Evolutionary conservation across 768 basidiomycete genomes (phyloP).

Genomic region (Lentinula boryana): DNA sequence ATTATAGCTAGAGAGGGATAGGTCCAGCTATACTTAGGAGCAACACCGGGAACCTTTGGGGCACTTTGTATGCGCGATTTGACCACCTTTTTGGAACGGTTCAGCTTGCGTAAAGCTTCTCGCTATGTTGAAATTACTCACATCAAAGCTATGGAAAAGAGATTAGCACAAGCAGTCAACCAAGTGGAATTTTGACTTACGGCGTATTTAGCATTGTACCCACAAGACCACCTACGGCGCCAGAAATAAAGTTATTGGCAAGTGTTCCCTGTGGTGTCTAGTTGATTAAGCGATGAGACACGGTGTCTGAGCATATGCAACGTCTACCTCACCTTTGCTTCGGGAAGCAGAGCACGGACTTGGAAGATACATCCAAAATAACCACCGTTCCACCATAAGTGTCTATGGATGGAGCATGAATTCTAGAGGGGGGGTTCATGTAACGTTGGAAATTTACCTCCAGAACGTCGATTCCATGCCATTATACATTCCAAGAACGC

Average conservation of each 20-base stretch:
- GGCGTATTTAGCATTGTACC: slow-evolving; percentile 93
- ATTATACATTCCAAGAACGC: slow-evolving; percentile 79
- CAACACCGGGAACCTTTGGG: slow-evolving; percentile 57
- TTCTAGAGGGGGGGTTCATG: not conserved
- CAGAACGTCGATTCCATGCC: slow-evolving; percentile 99
- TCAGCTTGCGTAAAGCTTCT: not conserved
- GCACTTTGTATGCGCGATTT: slow-evolving; percentile 92
- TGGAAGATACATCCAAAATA: slow-evolving; percentile 94
- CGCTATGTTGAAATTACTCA: slow-evolving; percentile 18
- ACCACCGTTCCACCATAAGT: slow-evolving; percentile 91
- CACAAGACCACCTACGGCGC: slow-evolving; percentile 82
- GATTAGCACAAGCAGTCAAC: slow-evolving; percentile 5
- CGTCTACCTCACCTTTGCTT: slow-evolving; percentile 59
- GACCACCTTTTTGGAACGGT: slow-evolving; percentile 56
- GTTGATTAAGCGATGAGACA: not conserved
- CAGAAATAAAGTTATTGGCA: slow-evolving; percentile 90
- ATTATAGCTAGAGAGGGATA: slow-evolving; percentile 84
- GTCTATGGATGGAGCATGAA: slow-evolving; percentile 33
- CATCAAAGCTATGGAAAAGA: slow-evolving; percentile 36
- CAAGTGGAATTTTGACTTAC: slow-evolving; percentile 15
- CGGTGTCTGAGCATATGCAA: not conserved
- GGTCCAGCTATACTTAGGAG: slow-evolving; percentile 91
- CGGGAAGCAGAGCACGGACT: slow-evolving; percentile 74
- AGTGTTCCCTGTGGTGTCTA: slow-evolving; percentile 67
- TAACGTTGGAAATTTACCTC: slow-evolving; percentile 44